Percentiles rank a stretch among this genome's conserved stretches.
phyloP scores from a whole-genome alignment of 805 yeast species.

The Geotrichum ghanense region DNA sequence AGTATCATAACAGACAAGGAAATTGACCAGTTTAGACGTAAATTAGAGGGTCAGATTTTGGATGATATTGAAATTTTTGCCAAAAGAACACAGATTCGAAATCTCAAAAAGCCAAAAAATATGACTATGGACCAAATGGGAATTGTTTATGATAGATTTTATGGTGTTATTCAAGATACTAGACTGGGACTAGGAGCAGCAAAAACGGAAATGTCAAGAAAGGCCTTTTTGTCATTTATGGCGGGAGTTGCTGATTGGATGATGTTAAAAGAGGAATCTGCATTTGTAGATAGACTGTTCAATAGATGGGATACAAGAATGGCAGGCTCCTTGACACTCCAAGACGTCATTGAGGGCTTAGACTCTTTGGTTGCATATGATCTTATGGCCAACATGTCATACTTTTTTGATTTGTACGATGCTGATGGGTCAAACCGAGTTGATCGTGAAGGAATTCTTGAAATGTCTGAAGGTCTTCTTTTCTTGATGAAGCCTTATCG shows the following conservation, averaged over 20 bases:
- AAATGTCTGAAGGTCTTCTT: conserved; percentile 77
- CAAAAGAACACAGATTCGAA: conserved; percentile 82
- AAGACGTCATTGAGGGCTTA: conserved; percentile 62
- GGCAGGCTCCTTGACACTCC: conserved; percentile 45
- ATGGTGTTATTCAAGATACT: conserved; percentile 60
- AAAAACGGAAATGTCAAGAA: conserved; percentile 60
- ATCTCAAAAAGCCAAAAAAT: conserved; percentile 62
- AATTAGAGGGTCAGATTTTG: conserved; percentile 64
- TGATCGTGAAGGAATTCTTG: conserved; percentile 67
- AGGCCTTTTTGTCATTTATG: conserved; percentile 63
- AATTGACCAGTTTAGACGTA: conserved; percentile 56
- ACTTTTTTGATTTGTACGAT: conserved; percentile 71
- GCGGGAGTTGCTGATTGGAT: conserved; percentile 72
- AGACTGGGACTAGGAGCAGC: conserved; percentile 34
- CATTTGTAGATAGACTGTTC: conserved; percentile 54
- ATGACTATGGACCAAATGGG: conserved; percentile 48
- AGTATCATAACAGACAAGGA: conserved; percentile 64
- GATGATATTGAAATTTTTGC: conserved; percentile 84
- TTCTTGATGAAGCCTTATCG: conserved; percentile 80
- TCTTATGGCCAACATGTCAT: conserved; percentile 65
- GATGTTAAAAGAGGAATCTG: conserved; percentile 24
- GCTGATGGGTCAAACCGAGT: conserved; percentile 45
- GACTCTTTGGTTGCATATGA: conserved; percentile 60
- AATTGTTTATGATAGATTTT: conserved; percentile 74
- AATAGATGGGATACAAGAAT: conserved; percentile 54